Conservation (phyloP, 1,284 basidiomycete genomes). For the Irpex sp. region DNA sequence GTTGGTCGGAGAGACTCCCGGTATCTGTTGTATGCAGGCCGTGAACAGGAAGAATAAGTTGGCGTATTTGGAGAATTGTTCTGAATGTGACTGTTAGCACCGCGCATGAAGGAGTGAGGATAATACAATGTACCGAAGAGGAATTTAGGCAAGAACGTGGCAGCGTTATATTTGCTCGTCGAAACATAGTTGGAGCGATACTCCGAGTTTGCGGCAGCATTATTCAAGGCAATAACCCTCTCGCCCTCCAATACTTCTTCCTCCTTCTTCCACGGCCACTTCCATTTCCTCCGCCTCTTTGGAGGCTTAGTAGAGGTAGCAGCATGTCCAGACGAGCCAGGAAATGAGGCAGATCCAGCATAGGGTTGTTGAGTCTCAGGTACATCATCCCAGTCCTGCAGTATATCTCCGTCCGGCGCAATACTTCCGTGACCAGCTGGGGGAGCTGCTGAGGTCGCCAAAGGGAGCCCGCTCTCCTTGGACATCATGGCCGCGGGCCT, state of each 20-base stretch:
- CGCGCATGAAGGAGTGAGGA: not conserved
- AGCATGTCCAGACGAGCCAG: constrained; percentile 20
- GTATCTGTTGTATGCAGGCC: constrained; percentile 97
- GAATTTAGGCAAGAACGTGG: constrained; percentile 93
- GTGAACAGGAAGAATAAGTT: constrained; percentile 99
- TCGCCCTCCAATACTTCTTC: constrained; percentile 58
- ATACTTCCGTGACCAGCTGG: constrained; percentile 51
- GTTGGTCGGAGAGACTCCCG: constrained; percentile 96
- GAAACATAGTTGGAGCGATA: constrained; percentile 85
- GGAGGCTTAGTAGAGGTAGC: constrained; percentile 3
- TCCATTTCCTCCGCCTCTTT: constrained; percentile 40
- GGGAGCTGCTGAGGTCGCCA: constrained; percentile 52
- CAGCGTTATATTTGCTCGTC: constrained; percentile 93
- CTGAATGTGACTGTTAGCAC: constrained; percentile 33
- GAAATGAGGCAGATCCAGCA: constrained; percentile 41
- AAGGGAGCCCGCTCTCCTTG: constrained; percentile 65
- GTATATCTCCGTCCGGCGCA: constrained; percentile 39
- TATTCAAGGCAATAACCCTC: constrained; percentile 74
- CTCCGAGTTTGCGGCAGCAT: constrained; percentile 56
- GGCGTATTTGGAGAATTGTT: constrained; percentile 93
- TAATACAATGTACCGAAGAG: constrained; percentile 58
- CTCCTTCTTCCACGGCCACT: constrained; percentile 80
- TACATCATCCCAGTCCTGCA: constrained; percentile 66
- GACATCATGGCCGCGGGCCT: constrained; percentile 57
- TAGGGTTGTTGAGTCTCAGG: constrained; percentile 38